Evolutionary conservation across 805 yeast species (phyloP).

Genomic region (Isabelozyma gotoi): DNA sequence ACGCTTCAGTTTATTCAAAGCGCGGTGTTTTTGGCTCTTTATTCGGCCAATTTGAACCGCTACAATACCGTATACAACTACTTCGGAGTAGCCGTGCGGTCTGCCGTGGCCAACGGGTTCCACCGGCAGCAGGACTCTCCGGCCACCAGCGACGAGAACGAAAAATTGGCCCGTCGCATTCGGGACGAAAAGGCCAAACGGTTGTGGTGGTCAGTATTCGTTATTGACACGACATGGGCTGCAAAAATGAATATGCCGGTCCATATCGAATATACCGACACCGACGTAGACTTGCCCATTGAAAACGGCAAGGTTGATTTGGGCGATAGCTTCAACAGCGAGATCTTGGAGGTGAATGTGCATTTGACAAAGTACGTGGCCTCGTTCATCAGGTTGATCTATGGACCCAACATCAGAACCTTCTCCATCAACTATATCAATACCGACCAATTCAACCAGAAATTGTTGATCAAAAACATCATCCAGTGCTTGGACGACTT

Average conservation of each 20-base stretch:
- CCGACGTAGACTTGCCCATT: slow-evolving; percentile 41
- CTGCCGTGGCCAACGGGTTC: slow-evolving; percentile 36
- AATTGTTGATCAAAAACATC: slow-evolving; percentile 30
- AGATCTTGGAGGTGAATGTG: slow-evolving; percentile 34
- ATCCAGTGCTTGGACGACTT: slow-evolving; percentile 26
- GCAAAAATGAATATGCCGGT: slow-evolving; percentile 38
- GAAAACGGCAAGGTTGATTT: slow-evolving; percentile 27
- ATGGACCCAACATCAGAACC: slow-evolving; percentile 41
- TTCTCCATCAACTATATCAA: slow-evolving; percentile 40
- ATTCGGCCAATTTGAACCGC: slow-evolving; percentile 35
- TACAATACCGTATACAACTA: slow-evolving; percentile 39
- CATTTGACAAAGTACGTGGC: slow-evolving; percentile 40
- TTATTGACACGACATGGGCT: slow-evolving; percentile 41
- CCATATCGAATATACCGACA: slow-evolving; percentile 41
- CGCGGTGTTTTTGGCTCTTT: slow-evolving; percentile 32
- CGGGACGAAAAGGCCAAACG: slow-evolving; percentile 31
- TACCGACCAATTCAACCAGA: slow-evolving; percentile 39
- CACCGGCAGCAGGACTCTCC: slow-evolving; percentile 27
- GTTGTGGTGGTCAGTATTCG: slow-evolving; percentile 43
- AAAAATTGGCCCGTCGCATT: slow-evolving; percentile 1
- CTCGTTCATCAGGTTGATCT: slow-evolving; percentile 31
- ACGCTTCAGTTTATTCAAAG: slow-evolving; percentile 34
- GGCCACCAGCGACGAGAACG: neutral
- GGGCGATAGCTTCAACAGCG: slow-evolving; percentile 29
- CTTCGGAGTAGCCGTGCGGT: slow-evolving; percentile 39